A percentile compares a stretch with the other conserved stretches of the same genome.
These are phyloP conservation scores for Ramaria rubella DNA, from an alignment of 768 basidiomycete species.

Conservation along the genomic window DNA sequence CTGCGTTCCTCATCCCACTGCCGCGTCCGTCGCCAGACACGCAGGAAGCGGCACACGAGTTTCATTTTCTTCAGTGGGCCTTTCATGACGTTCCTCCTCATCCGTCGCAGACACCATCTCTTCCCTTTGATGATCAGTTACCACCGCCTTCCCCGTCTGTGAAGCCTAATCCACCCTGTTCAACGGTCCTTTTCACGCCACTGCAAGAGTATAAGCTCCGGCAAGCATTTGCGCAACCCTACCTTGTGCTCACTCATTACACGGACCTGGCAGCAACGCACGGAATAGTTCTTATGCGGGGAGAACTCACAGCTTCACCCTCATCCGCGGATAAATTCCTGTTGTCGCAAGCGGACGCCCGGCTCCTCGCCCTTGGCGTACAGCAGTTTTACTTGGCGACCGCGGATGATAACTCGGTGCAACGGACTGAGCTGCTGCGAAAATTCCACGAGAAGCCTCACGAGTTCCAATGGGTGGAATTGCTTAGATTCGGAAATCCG, in stretches of 20 bases:
- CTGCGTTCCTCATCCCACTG: conserved; percentile 77
- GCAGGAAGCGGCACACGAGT: conserved; percentile 52
- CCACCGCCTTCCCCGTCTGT: conserved; percentile 21
- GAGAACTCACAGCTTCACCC: conserved; percentile 78
- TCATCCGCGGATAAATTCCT: conserved; percentile 42
- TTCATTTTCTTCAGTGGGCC: conserved; percentile 86
- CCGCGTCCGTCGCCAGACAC: conserved; percentile 40
- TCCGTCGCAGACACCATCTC: conserved; percentile 38
- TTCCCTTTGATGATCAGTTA: conserved; percentile 32
- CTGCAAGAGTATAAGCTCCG: conserved; percentile 89
- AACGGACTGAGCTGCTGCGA: conserved; percentile 48
- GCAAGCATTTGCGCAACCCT: conserved; percentile 80
- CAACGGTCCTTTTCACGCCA: conserved; percentile 88
- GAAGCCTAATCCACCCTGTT: conserved; percentile 23
- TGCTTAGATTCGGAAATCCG: conserved; percentile 45
- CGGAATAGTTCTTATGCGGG: conserved; percentile 77
- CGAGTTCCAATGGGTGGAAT: conserved; percentile 76
- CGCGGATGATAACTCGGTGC: conserved; percentile 26
- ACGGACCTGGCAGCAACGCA: conserved; percentile 80
- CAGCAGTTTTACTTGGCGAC: conserved; percentile 84
- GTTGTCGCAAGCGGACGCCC: conserved; percentile 76
- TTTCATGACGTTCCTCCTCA: conserved; percentile 67
- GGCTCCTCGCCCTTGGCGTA: conserved; percentile 68
- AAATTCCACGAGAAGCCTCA: conserved; percentile 74
- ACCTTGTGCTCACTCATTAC: conserved; percentile 86